phyloP scores from a whole-genome alignment of 1,139 yeast genomes.

The Debaryomyces subglobosus region DNA sequence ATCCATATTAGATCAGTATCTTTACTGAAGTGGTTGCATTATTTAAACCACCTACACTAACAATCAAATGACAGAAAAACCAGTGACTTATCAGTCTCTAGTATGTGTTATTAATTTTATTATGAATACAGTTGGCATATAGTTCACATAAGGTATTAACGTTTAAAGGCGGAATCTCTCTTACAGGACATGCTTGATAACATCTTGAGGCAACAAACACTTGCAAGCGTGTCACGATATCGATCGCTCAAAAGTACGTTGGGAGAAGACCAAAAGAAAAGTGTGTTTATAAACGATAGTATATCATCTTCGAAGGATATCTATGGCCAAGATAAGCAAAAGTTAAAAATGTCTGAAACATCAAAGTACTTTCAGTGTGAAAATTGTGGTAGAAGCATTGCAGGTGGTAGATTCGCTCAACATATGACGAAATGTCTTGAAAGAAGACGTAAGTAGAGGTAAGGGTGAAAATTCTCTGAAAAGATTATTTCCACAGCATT shows the following conservation, averaged over 20 bases:
- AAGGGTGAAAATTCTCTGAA: background rate
- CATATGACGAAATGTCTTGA: conserved; percentile 87
- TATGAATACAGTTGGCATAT: background rate
- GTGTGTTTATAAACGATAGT: conserved; percentile 8
- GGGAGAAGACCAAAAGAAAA: conserved; percentile 14
- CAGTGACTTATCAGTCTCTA: conserved; percentile 18
- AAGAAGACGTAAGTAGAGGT: conserved; percentile 27
- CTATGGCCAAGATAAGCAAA: conserved; percentile 44
- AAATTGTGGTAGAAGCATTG: conserved; percentile 82
- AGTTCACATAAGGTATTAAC: conserved; percentile 11
- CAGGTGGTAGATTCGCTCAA: conserved; percentile 90
- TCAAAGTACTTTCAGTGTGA: conserved; percentile 71
- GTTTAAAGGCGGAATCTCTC: conserved; percentile 31
- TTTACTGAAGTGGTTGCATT: background rate
- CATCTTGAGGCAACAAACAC: conserved; percentile 38
- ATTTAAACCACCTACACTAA: background rate
- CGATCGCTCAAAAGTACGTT: conserved; percentile 25
- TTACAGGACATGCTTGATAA: conserved; percentile 39
- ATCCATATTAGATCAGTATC: conserved; percentile 1
- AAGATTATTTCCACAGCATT: background rate
- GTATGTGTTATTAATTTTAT: conserved; percentile 15
- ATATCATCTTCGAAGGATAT: conserved; percentile 32
- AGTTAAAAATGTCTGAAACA: conserved; percentile 41
- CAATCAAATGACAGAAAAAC: conserved; percentile 17
- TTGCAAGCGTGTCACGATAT: conserved; percentile 31